phyloP scores from a whole-genome alignment of 345 rosid species.

The Pugionium dolabratum region DNA sequence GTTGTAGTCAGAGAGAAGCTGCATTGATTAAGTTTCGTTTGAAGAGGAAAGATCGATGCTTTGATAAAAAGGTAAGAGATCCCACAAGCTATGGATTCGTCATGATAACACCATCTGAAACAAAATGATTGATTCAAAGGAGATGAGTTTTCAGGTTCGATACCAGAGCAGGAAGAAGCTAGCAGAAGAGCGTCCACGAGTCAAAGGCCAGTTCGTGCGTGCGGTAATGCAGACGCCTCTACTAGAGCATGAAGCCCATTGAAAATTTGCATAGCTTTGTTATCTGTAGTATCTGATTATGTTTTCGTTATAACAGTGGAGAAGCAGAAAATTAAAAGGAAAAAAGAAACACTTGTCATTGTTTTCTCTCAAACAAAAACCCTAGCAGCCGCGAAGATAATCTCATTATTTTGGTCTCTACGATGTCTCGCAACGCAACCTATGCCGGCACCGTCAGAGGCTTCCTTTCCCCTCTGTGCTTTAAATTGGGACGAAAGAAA shows the following conservation, averaged over 20 bases:
- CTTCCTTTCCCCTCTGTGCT: no score
- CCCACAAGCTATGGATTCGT: not conserved
- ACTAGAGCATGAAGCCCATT: not conserved
- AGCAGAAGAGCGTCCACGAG: slow-evolving; percentile 83
- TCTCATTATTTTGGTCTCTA: no score
- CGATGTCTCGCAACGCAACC: no score
- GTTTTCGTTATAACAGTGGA: no score
- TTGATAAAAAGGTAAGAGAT: slow-evolving; percentile 62
- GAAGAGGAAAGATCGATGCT: slow-evolving; percentile 73
- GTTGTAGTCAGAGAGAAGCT: slow-evolving; percentile 59
- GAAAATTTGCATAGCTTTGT: not conserved
- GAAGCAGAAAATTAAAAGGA: no score
- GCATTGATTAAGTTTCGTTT: slow-evolving; percentile 64
- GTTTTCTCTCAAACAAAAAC: no score
- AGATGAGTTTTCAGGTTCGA: slow-evolving; percentile 54
- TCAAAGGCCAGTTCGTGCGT: slow-evolving; percentile 86
- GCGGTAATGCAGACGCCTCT: slow-evolving; percentile 29
- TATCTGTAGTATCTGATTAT: no score
- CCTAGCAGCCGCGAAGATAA: no score
- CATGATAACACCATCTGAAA: not conserved
- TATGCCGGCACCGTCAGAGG: no score
- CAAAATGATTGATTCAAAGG: slow-evolving; percentile 1
- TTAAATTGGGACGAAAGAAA: no score
- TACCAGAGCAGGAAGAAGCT: slow-evolving; percentile 76
- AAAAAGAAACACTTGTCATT: no score